Base-by-base conservation (phyloP, 139 green algal genomes). In the Gonium pectorale region DNA sequence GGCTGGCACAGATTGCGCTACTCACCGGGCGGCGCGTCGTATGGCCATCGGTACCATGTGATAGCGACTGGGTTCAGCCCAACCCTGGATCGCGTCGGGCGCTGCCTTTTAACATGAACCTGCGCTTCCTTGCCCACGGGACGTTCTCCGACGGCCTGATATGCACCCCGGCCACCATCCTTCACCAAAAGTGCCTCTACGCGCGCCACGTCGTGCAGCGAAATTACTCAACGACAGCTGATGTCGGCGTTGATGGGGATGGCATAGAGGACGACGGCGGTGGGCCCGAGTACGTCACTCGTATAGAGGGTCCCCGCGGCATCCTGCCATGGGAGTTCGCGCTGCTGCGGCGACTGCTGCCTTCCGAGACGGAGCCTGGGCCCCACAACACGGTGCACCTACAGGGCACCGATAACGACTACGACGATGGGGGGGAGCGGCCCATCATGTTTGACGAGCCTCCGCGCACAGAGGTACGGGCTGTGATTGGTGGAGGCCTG, bases 361-460 rank as follows among this genome's bases (percentile, higher is more conserved):
- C 22, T 24, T 5, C 15, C 15, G 43, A 46, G 31, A 33, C 6
- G 17, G 3, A 9, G 60, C 77, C 77, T 24, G 77, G 77, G 7
- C 77, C 77, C 44, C 62, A 73, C 59, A 83, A 83, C 59, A 83
- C 77, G 22, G 62, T 83, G 44, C 43, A 73, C 77, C 77, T 83
- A 44, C 31, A 37, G 60, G 52, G 11, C 44, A 64, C 64, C 43
- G 77, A 83, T 62, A 62, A 73, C 44, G 38, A 72, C 29, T 40
- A 83, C 11, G 51, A 29, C 35, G 68, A 41, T 17, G 59, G 56
- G 37, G 73, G 38, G 27, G 54, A 82, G n/a, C 59, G 56, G 59
- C 62, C 77, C 38, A 67, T 83, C 63, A 83, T 83, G 77, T 83
- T 83, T 41, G 77, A 83, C 33, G 77, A 83, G 77, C 77, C 77